Conservation (phyloP, 148 eudicot genomes). For the Dianthus caryophyllus region DNA sequence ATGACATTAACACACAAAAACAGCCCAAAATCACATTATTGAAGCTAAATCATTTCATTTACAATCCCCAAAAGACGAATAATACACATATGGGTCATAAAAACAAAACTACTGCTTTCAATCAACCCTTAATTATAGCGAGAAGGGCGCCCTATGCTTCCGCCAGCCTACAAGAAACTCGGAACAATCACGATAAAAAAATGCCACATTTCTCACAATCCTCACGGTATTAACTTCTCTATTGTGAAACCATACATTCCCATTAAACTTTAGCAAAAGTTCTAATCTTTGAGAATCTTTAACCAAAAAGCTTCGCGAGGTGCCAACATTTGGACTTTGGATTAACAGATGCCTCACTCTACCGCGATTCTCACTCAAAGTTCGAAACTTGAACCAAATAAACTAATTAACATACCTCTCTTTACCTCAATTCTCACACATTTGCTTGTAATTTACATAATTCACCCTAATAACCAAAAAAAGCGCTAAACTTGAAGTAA, state of each 20-base stretch:
- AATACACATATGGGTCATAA: too few species aligned
- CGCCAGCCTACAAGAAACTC: neutral
- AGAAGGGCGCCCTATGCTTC: neutral
- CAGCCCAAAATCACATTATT: too few species aligned
- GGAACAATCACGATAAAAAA: too few species aligned
- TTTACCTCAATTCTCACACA: too few species aligned
- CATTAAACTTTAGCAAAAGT: neutral
- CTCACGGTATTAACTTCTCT: neutral
- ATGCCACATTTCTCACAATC: neutral
- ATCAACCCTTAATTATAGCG: too few species aligned
- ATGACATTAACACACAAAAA: too few species aligned
- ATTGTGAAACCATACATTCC: conserved; percentile 1
- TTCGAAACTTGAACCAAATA: neutral
- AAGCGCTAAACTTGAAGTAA: neutral
- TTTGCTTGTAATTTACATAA: too few species aligned
- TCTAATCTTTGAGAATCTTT: neutral
- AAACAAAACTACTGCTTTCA: too few species aligned
- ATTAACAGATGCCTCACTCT: neutral
- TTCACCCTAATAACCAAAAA: too few species aligned
- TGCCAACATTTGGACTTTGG: neutral
- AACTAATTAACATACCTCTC: neutral
- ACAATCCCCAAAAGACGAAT: too few species aligned
- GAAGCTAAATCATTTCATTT: too few species aligned
- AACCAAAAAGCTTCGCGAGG: neutral
- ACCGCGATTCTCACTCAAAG: neutral